Percentiles rank a stretch among this genome's conserved stretches.
These are phyloP conservation scores for Lachnellula hyalina DNA, from an alignment of 2,329 filamentous ascomycete species.

Conservation along the genomic window DNA sequence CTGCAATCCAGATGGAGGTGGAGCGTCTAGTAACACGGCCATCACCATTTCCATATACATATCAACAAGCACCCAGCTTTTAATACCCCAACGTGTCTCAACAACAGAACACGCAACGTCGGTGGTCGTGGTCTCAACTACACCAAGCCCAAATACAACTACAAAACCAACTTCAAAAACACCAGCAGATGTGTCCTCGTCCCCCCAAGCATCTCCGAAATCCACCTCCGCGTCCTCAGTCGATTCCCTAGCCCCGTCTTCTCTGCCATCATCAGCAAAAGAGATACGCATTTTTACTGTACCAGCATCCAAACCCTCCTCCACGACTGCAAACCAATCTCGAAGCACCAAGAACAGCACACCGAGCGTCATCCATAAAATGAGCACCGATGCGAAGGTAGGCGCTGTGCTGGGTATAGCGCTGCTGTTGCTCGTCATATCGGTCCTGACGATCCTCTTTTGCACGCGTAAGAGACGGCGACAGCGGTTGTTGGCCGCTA, in stretches of 20 bases:
- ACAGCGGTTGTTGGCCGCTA: neutral
- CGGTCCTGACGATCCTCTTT: neutral
- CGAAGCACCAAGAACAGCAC: neutral
- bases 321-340: conserved; percentile 5
- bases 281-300: neutral
- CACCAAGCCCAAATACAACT: no score
- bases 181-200: no score
- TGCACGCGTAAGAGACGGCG: neutral
- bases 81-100: neutral
- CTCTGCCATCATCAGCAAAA: neutral
- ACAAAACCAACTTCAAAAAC: neutral
- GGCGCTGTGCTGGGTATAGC: neutral
- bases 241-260: neutral
- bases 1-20: no score
- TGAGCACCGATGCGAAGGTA: neutral
- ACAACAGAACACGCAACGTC: neutral
- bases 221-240: neutral
- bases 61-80: neutral
- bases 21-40: no score
- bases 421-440: neutral
- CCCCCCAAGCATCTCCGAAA: neutral
- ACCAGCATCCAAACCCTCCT: neutral
- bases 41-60: no score
- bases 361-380: neutral
- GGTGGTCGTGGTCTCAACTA: neutral